Evolutionary conservation across 495 filamentous ascomycete species (phyloP).

Genomic region (Neurospora tetraspora): DNA sequence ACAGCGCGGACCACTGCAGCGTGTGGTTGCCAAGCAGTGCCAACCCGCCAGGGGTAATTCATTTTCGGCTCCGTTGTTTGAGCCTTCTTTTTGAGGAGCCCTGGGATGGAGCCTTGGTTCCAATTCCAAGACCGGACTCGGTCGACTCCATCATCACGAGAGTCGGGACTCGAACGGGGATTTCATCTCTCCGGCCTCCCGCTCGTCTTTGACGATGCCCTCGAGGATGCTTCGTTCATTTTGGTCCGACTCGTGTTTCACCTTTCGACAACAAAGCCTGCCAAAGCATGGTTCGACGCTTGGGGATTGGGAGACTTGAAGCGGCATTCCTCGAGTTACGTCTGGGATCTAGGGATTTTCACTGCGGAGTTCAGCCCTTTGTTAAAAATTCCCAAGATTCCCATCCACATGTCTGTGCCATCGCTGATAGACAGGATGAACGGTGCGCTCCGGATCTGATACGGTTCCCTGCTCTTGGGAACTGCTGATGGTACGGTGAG

Average conservation of each 20-base stretch:
- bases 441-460: background rate
- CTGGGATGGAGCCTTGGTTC: background rate
- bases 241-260: background rate
- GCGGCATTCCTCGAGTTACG: background rate
- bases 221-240: background rate
- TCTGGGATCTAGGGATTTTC: background rate
- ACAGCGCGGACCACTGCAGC: background rate
- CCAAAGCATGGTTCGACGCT: background rate
- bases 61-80: background rate
- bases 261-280: background rate
- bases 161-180: background rate
- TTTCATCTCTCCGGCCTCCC: background rate
- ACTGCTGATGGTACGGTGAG: background rate
- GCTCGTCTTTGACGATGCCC: background rate
- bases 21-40: background rate
- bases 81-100: background rate
- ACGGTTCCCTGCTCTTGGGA: background rate
- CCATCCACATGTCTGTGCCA: background rate
- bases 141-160: background rate
- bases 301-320: background rate
- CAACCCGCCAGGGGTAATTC: background rate
- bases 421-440: background rate
- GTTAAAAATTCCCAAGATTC: too few species aligned
- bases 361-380: too few species aligned
- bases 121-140: background rate